Evolutionary conservation across 2,329 filamentous ascomycete genomes (phyloP).

Genomic region (Sporothrix mexicana): DNA sequence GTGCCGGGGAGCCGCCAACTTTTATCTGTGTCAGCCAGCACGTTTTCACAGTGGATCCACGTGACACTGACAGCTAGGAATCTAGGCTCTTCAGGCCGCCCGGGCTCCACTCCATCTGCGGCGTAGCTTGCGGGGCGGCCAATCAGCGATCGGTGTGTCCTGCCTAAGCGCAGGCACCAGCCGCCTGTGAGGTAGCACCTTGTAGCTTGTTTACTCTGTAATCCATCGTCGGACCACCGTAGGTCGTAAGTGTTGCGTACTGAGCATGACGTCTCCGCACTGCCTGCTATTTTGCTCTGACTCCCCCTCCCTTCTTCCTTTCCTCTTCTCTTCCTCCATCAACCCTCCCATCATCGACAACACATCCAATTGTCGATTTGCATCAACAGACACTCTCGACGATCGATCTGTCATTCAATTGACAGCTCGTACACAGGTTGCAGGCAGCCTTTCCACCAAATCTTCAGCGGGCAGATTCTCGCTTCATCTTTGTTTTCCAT

Average conservation of each 20-base stretch:
- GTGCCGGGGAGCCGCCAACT: no score
- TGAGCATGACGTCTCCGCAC: slow-evolving; percentile 29
- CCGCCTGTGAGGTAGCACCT: slow-evolving; percentile 8
- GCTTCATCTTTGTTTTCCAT: neutral
- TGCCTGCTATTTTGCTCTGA: slow-evolving; percentile 17
- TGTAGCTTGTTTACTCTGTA: slow-evolving; percentile 20
- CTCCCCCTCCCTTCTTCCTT: neutral
- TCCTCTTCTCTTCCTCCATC: neutral
- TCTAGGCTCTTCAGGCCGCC: neutral
- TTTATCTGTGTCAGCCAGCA: neutral
- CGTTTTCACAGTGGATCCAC: neutral
- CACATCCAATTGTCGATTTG: neutral
- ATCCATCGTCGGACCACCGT: neutral
- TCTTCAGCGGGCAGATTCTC: neutral
- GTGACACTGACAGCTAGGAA: neutral
- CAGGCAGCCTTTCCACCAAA: neutral
- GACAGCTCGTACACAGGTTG: slow-evolving; percentile 6
- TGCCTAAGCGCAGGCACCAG: slow-evolving; percentile 30
- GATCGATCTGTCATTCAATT: slow-evolving; percentile 11
- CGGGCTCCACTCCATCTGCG: slow-evolving; percentile 16
- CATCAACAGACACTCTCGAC: neutral
- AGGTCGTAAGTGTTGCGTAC: neutral
- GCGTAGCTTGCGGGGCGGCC: neutral
- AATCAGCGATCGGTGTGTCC: slow-evolving; percentile 23
- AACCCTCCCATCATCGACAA: neutral